Evolutionary conservation across 75 land plant species (phyloP).

Genomic region (Larix kaempferi): DNA sequence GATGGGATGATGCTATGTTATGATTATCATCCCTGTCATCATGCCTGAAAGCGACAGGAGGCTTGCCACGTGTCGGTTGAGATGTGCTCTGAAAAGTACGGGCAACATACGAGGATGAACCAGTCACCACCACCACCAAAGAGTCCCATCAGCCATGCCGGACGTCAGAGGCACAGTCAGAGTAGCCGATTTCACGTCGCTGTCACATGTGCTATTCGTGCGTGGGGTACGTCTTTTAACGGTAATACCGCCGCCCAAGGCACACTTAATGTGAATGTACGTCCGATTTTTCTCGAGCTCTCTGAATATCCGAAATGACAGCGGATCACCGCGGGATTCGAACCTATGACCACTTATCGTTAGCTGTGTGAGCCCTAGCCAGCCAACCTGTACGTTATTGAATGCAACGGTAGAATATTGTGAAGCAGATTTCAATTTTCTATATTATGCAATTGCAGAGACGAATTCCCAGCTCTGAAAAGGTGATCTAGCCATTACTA

Average conservation of each 20-base stretch:
- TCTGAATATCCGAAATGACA: neutral
- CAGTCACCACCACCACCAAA: no score
- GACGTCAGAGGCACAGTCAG: neutral
- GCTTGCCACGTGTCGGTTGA: slow-evolving; percentile 1
- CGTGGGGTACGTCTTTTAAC: slow-evolving; percentile 5
- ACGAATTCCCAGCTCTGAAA: no score
- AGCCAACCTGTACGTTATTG: no score
- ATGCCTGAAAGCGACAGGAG: no score
- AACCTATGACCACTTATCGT: neutral
- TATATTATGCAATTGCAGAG: no score
- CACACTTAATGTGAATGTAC: neutral
- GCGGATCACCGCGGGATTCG: neutral
- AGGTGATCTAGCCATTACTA: no score
- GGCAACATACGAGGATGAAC: neutral
- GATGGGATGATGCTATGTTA: no score
- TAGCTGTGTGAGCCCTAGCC: no score
- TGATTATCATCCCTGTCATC: no score
- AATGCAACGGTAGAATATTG: no score
- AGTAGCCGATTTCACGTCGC: slow-evolving; percentile 2
- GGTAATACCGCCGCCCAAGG: slow-evolving; percentile 8
- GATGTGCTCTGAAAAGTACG: neutral
- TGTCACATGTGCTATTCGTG: slow-evolving; percentile 9
- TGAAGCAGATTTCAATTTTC: no score
- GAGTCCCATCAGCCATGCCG: neutral
- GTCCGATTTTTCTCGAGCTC: neutral